Conservation (phyloP, 2,329 filamentous ascomycete species). For the Penicillium brevicompactum region DNA sequence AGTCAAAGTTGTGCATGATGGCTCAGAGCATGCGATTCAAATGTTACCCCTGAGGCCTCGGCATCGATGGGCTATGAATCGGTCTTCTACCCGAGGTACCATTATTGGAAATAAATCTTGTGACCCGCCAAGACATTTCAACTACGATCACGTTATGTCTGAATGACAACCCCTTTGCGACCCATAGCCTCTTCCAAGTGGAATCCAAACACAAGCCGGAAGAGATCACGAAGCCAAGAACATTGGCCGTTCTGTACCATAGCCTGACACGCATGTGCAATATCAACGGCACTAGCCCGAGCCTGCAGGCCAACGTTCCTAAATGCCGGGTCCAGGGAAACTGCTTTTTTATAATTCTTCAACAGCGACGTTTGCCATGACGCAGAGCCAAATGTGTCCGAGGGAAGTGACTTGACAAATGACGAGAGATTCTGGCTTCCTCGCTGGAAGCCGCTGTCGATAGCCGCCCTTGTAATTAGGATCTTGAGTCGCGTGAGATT, state of each 20-base stretch:
- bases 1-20: background rate
- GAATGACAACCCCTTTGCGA: constrained; percentile 60
- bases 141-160: constrained; percentile 25
- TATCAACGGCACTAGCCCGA: constrained; percentile 64
- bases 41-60: background rate
- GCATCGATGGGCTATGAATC: background rate
- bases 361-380: constrained; percentile 72
- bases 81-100: background rate
- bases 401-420: constrained; percentile 75
- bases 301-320: constrained; percentile 41
- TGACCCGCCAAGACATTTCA: background rate
- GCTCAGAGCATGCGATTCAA: background rate
- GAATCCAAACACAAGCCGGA: constrained; percentile 81
- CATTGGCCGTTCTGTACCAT: constrained; percentile 75
- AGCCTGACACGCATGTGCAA: constrained; percentile 76
- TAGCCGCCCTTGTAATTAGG: constrained; percentile 79
- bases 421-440: constrained; percentile 63
- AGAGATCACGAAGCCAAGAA: constrained; percentile 78
- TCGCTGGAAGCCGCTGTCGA: constrained; percentile 78
- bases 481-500: constrained; percentile 77
- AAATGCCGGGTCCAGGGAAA: constrained; percentile 72
- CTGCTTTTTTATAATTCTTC: constrained; percentile 77
- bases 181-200: constrained; percentile 74
- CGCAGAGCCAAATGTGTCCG: constrained; percentile 75
- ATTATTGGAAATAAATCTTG: background rate